Conservation (phyloP, 2,329 filamentous ascomycete genomes). For the Xylaria polymorpha region DNA sequence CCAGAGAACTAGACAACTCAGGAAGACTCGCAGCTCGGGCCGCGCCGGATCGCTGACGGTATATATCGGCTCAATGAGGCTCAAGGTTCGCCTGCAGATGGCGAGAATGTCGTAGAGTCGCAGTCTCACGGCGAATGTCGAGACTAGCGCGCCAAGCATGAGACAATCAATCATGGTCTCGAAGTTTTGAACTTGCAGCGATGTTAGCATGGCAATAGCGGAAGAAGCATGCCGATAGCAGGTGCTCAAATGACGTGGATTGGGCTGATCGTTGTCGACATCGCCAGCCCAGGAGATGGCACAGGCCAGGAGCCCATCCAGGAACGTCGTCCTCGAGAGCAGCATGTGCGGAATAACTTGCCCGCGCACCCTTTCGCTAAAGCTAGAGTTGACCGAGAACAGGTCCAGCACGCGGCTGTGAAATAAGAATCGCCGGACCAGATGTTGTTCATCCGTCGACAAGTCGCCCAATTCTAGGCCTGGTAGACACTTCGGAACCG, state of each 20-base stretch:
- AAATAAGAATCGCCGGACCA: slow-evolving; percentile 9
- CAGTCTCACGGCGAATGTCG: slow-evolving; percentile 11
- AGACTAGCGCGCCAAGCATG: slow-evolving; percentile 11
- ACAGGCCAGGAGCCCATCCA: slow-evolving; percentile 4
- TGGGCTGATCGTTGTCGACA: background rate
- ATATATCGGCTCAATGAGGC: slow-evolving; percentile 9
- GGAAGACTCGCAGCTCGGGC: slow-evolving; percentile 8
- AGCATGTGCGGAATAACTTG: slow-evolving; percentile 17
- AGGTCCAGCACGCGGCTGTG: background rate
- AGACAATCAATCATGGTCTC: slow-evolving; percentile 12
- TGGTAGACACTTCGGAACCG: background rate
- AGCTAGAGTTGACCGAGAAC: slow-evolving; percentile 18
- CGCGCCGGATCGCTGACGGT: slow-evolving; percentile 3
- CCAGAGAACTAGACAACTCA: slow-evolving; percentile 1
- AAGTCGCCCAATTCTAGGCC: background rate
- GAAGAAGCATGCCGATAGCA: slow-evolving; percentile 12
- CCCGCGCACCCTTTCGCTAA: slow-evolving; percentile 14
- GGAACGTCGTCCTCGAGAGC: background rate
- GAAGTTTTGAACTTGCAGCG: background rate
- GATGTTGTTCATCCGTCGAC: background rate
- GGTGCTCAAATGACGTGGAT: background rate
- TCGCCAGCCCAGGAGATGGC: slow-evolving; percentile 6
- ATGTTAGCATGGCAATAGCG: background rate
- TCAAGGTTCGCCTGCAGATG: slow-evolving; percentile 8
- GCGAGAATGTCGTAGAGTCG: slow-evolving; percentile 10